Evolutionary conservation across 495 filamentous ascomycete genomes (phyloP), one percentile per base, ranked within the genome.

Genomic region (Durotheca rogersii): DNA sequence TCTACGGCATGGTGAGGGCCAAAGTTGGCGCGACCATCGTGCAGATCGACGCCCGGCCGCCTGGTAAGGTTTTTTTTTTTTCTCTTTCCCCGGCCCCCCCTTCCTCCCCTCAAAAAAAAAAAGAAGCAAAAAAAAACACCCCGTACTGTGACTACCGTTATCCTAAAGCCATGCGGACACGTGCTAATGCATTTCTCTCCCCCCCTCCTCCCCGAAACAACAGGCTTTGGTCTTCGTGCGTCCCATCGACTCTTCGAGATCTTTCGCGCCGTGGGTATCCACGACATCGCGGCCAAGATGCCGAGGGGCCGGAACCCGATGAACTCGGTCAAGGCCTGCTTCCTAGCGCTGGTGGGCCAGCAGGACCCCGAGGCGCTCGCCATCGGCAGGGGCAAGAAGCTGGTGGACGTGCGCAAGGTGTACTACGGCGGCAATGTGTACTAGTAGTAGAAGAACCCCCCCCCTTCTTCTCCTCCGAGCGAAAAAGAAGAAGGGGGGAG

Each of bases 321-420:
- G 89, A 99, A 99, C 71, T 86, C 89, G 10, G 84, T 95, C 59
- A 96, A 96, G 74, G 92, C 93, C 10, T 81, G 87, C 20, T 86
- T 87, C 63, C 59, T 90, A 64, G 93, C 92, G 1, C 75, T 99
- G 35, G 75, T 79, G 71, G 85, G 70, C 71, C 93, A 99, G 74
- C 79, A 76, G 48, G 71, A 92, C 56, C 94, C 94, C 7, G 89
- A 97, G 64, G 84, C 90, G 60, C 79, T 98, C 64, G 93, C 93
- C 34, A 73, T 84, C 21, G 92, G 85, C 31, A 71, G 89, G 41
- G 92, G 93, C 34, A 90, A 83, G 79, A 98, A 98, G 79, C 69
- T 98, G 56, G 90, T 97, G 12, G 93, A 98, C 76, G 86, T 91
- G 36, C 77, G 93, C 61, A 96, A 90, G 76, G 93, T 97, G 61